Evolutionary conservation across 345 rosid genomes (phyloP).

Genomic region (Acer campestre): DNA sequence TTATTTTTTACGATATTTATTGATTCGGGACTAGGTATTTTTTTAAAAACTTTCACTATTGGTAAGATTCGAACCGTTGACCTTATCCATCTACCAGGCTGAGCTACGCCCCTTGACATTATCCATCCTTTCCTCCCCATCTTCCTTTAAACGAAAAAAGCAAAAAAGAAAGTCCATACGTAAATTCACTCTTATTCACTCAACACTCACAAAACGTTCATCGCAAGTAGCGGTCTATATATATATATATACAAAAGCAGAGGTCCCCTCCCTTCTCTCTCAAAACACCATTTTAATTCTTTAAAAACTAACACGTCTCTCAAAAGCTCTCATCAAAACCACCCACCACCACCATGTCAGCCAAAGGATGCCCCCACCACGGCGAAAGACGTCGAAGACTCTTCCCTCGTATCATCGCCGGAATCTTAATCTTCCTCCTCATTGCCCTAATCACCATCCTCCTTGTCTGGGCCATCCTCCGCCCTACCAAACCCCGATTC

Average conservation of each 20-base stretch:
- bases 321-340: neutral
- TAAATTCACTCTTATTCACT: neutral
- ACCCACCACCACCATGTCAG: slow-evolving; percentile 45
- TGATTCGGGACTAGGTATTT: too few species aligned
- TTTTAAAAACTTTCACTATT: too few species aligned
- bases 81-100: too few species aligned
- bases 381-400: slow-evolving; percentile 22
- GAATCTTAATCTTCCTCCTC: slow-evolving; percentile 57
- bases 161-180: neutral
- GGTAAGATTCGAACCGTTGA: too few species aligned
- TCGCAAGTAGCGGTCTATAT: neutral
- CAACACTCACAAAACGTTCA: neutral
- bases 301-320: neutral
- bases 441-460: slow-evolving; percentile 57
- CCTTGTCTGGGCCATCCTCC: slow-evolving; percentile 84
- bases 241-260: neutral
- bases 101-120: too few species aligned
- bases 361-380: slow-evolving; percentile 52
- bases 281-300: too few species aligned
- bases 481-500: slow-evolving; percentile 80
- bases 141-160: neutral
- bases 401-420: slow-evolving; percentile 38
- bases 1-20: too few species aligned
- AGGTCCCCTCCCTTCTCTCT: neutral
- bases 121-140: too few species aligned